Evolutionary conservation across 805 yeast genomes (phyloP), one percentile per base, ranked within the genome.

Genomic region (Yamadazyma akitaensis): DNA sequence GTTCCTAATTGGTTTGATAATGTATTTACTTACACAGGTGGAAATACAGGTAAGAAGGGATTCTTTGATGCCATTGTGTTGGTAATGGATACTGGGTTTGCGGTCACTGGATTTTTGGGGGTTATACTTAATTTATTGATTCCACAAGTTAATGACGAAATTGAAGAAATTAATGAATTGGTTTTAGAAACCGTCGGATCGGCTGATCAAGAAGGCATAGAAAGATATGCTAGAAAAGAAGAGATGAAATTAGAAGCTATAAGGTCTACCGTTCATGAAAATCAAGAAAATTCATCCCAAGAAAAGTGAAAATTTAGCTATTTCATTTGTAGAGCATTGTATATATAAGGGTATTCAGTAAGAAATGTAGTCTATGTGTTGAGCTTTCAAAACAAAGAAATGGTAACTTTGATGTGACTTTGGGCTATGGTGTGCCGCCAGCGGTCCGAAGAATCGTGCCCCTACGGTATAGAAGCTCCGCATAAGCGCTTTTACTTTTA

Each of bases 61-160:
- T 81, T 85, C 63, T 67, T 80, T 43, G 79, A 83, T 58, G 91
- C 91, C 39, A 80, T 85, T 47, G 72, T 76, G 19, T 73, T 85
- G 47, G 82, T 85, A 40, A 77, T 84, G 80, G 86, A 84, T 60
- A 81, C 88, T 4, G 84, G 88, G 13, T 84, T 81, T 58, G 88
- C 91, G 17, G 68, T 85, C 25, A 76, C 85, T 37, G 92, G 89
- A 12, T 68, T 85, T 50, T 59, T 82, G 32, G 88, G 82, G 1
- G 73, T 84, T 10, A 62, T 84, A 35, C 67, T 83, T 46, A 84
- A 85, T 65, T 64, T 82, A 50, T 35, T 80, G n/a, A 64, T 85
- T 46, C 87, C 88, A 16, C 84, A 80, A 55, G 80, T 81, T 33
- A 51, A 55, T 21, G 82, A 78, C 56, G 79, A 73, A 6, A 50